These are phyloP conservation scores for Penicillium egyptiacum DNA, from an alignment of 495 filamentous ascomycete genomes.

Conservation along the genomic window DNA sequence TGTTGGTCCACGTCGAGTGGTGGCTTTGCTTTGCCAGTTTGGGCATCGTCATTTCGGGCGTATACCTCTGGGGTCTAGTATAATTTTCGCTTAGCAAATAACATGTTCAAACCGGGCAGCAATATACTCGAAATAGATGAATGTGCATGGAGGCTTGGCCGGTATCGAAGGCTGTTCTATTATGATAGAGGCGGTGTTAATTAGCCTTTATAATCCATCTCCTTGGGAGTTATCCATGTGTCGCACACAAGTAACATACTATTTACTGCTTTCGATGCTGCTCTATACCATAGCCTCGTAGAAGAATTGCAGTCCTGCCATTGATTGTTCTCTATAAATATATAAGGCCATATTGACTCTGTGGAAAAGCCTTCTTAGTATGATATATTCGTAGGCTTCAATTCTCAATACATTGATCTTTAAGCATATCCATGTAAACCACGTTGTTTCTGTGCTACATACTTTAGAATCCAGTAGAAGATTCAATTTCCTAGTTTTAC, in stretches of 20 bases:
- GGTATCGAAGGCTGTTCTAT: not conserved
- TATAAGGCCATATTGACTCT: not conserved
- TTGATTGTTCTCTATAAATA: not conserved
- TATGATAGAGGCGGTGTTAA: conserved; percentile 1
- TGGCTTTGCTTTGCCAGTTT: not conserved
- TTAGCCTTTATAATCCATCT: not conserved
- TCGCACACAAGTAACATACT: not conserved
- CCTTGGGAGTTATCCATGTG: not conserved
- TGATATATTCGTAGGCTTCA: not conserved
- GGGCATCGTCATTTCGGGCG: not conserved
- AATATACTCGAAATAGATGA: conserved; percentile 1
- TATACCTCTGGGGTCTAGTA: not conserved
- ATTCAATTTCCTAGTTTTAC: not conserved
- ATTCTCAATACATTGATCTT: not conserved
- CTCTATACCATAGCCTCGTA: not conserved
- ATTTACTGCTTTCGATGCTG: not conserved
- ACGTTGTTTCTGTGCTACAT: not conserved
- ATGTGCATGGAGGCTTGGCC: conserved; percentile 1
- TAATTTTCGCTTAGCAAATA: not conserved
- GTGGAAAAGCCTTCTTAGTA: not conserved
- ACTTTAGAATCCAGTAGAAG: not conserved
- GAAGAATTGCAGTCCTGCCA: not conserved
- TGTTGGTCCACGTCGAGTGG: conserved; percentile 2
- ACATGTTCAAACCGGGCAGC: not conserved
- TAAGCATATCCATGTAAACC: not conserved